Conservation (phyloP, 2,329 filamentous ascomycete genomes). For the Sclerotinia borealis region DNA sequence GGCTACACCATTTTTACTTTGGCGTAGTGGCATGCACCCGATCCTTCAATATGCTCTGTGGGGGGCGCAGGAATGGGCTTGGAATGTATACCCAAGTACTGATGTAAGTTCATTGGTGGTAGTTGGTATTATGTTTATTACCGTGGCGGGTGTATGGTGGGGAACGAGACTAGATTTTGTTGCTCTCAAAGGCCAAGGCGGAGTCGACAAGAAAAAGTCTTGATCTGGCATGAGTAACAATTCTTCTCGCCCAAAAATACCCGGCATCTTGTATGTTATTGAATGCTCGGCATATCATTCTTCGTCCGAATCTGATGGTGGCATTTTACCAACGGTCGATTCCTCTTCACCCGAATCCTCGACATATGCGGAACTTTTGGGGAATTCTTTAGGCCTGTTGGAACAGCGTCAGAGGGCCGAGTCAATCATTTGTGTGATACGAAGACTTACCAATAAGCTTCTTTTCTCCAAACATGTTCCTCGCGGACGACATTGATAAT, state of each 20-base stretch:
- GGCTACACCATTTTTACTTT: slow-evolving; percentile 65
- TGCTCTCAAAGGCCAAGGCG: slow-evolving; percentile 23
- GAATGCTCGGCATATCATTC: slow-evolving; percentile 39
- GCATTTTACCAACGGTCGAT: slow-evolving; percentile 78
- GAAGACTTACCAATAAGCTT: slow-evolving; percentile 67
- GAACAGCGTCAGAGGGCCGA: slow-evolving; percentile 5
- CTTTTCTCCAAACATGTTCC: slow-evolving; percentile 87
- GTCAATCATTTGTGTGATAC: neutral
- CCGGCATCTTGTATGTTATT: neutral
- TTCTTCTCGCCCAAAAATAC: neutral
- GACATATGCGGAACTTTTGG: slow-evolving; percentile 54
- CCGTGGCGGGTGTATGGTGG: slow-evolving; percentile 43
- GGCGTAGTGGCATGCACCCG: slow-evolving; percentile 57
- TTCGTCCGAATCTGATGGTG: slow-evolving; percentile 72
- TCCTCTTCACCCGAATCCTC: slow-evolving; percentile 69
- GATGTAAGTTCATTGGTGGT: slow-evolving; percentile 57
- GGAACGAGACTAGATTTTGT: slow-evolving; percentile 33
- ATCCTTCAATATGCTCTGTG: slow-evolving; percentile 53
- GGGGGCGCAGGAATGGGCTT: slow-evolving; percentile 64
- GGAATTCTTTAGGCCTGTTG: slow-evolving; percentile 71
- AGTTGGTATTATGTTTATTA: slow-evolving; percentile 62
- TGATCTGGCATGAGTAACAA: slow-evolving; percentile 12
- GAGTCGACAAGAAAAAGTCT: slow-evolving; percentile 22
- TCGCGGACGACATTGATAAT: slow-evolving; percentile 91
- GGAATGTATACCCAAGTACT: slow-evolving; percentile 70